A percentile compares a stretch with the other conserved stretches of the same genome.
Evolutionary conservation across 2,329 filamentous ascomycete species (phyloP).

Genomic region (Byssochlamys sp.): DNA sequence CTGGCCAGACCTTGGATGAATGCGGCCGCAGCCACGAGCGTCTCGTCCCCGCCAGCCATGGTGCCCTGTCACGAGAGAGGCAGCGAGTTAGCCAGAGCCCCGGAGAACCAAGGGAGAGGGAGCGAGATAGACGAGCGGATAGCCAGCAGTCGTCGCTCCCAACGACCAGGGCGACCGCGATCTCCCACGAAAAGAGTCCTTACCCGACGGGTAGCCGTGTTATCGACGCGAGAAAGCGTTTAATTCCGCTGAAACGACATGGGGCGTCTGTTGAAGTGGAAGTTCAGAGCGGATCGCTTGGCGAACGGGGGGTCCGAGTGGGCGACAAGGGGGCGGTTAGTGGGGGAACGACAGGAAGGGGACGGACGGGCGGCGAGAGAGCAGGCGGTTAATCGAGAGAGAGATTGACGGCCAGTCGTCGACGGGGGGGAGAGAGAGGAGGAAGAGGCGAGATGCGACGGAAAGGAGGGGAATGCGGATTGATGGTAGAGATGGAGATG

Average conservation of each 20-base stretch:
- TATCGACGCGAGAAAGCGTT: constrained; percentile 19
- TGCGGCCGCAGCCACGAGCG: constrained; percentile 37
- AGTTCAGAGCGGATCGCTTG: constrained; percentile 6
- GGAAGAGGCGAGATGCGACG: background rate
- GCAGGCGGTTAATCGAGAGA: background rate
- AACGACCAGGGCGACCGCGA: background rate
- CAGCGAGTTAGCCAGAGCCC: constrained; percentile 3
- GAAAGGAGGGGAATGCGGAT: background rate
- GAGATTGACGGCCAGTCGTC: background rate
- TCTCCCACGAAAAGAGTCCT: constrained; percentile 3
- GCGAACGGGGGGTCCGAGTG: constrained; percentile 1
- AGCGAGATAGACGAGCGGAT: background rate
- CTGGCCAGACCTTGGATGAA: constrained; percentile 39
- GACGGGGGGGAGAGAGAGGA: background rate
- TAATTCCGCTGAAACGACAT: constrained; percentile 22
- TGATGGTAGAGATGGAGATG: background rate
- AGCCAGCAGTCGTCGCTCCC: background rate
- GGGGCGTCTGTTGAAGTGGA: constrained; percentile 10
- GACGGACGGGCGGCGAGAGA: background rate
- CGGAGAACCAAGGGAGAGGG: background rate
- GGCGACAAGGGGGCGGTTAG: background rate
- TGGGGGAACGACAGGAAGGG: background rate
- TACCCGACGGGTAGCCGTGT: constrained; percentile 21
- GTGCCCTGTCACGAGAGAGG: constrained; percentile 21
- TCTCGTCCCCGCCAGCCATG: constrained; percentile 41